Percentiles rank a stretch among this genome's conserved stretches.
These are phyloP conservation scores for Amaranthus hypochondriacus DNA, from an alignment of 148 eudicot genomes.

Conservation along the genomic window DNA sequence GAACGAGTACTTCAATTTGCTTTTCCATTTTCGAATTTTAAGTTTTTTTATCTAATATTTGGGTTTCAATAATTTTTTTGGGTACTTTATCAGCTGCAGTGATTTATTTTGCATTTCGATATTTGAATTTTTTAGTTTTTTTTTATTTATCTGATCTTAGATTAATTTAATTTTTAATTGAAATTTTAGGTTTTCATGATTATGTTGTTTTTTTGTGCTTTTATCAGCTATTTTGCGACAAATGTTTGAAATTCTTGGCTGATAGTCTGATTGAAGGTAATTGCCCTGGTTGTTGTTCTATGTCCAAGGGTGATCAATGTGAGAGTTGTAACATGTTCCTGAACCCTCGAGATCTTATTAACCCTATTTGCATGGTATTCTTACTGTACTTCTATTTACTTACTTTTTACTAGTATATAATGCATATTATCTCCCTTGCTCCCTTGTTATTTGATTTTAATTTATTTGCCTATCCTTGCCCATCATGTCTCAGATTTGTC, in stretches of 20 bases:
- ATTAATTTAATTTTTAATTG: too few relatives aligned
- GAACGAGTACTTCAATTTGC: too few relatives aligned
- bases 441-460: not conserved
- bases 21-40: too few relatives aligned
- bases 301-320: conserved; percentile 9
- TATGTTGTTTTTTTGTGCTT: too few relatives aligned
- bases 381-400: not conserved
- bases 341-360: not conserved
- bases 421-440: too few relatives aligned
- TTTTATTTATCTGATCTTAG: too few relatives aligned
- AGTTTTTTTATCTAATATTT: not conserved
- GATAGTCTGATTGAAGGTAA: conserved; percentile 14
- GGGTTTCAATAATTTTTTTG: not conserved
- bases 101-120: not conserved
- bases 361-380: conserved; percentile 9
- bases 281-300: conserved; percentile 3
- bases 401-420: not conserved
- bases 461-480: not conserved
- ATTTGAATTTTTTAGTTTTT: not conserved
- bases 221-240: conserved; percentile 1
- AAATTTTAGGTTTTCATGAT: too few relatives aligned
- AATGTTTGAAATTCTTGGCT: conserved; percentile 5
- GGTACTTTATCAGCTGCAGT: too few relatives aligned
- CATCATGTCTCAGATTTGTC: conserved; percentile 2
- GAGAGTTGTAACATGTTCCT: conserved; percentile 1